A percentile compares a stretch with the other conserved stretches of the same genome.
Conservation (phyloP, 352 stramenopile species). For the Sclerospora graminicola region DNA sequence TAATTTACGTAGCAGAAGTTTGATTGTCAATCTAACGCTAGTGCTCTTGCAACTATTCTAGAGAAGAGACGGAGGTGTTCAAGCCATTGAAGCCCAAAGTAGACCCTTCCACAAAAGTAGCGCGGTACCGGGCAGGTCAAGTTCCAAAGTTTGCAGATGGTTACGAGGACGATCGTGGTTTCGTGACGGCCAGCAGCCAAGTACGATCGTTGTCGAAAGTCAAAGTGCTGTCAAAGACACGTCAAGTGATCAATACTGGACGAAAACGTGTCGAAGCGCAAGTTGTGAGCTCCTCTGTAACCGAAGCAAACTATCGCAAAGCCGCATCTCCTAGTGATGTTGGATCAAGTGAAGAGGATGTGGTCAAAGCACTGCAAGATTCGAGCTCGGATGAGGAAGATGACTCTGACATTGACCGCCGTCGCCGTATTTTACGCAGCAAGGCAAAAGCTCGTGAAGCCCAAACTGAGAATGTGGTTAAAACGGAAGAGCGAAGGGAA, state of each 20-base stretch:
- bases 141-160: slow-evolving; percentile 64
- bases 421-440: slow-evolving; percentile 43
- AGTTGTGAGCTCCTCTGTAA: slow-evolving; percentile 21
- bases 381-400: slow-evolving; percentile 73
- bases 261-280: slow-evolving; percentile 54
- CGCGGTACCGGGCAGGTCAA: slow-evolving; percentile 74
- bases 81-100: slow-evolving; percentile 72
- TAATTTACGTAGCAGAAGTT: background rate
- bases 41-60: slow-evolving; percentile 6
- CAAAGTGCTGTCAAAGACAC: slow-evolving; percentile 15
- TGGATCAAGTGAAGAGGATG: slow-evolving; percentile 21
- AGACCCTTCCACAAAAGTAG: slow-evolving; percentile 70
- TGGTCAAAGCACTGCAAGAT: slow-evolving; percentile 49
- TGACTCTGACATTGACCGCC: slow-evolving; percentile 49
- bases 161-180: slow-evolving; percentile 70
- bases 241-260: slow-evolving; percentile 9
- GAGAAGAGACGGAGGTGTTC: slow-evolving; percentile 63
- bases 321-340: slow-evolving; percentile 15
- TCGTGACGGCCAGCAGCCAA: slow-evolving; percentile 58
- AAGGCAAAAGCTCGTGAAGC: slow-evolving; percentile 29
- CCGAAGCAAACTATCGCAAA: slow-evolving; percentile 1
- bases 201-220: slow-evolving; percentile 29
- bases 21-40: background rate
- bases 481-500: slow-evolving; percentile 5
- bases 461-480: slow-evolving; percentile 1